Percentiles rank a stretch among this genome's conserved stretches.
phyloP scores from a whole-genome alignment of 352 stramenopile genomes.

The Halophytophthora batemanensis region DNA sequence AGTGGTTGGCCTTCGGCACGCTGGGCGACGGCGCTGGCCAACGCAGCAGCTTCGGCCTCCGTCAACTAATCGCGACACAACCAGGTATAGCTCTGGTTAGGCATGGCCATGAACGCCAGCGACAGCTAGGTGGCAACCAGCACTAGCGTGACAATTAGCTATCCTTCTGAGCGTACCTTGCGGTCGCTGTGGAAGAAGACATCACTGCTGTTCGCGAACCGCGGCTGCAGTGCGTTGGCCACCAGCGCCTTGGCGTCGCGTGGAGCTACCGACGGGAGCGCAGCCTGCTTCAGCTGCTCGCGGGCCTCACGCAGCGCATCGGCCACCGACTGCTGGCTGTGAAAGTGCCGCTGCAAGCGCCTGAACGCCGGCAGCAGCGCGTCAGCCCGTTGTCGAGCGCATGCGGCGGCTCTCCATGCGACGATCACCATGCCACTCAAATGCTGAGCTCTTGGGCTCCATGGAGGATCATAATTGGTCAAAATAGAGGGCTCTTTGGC shows the following conservation, averaged over 20 bases:
- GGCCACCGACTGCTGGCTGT: conserved; percentile 13
- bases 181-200: conserved; percentile 57
- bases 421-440: no score
- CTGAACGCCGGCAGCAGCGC: no score
- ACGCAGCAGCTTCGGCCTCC: conserved; percentile 20
- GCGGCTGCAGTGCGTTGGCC: conserved; percentile 41
- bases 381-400: no score
- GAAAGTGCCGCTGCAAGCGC: conserved; percentile 5
- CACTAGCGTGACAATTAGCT: no score
- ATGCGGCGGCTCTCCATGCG: no score
- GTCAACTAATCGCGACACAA: conserved; percentile 21
- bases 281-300: conserved; percentile 13
- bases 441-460: no score
- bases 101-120: no score
- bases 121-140: background rate
- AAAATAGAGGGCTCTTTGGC: no score
- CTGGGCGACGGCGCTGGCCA: conserved; percentile 22
- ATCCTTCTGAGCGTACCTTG: conserved; percentile 11
- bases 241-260: conserved; percentile 59
- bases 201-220: conserved; percentile 40
- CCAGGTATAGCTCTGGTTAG: background rate
- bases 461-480: no score
- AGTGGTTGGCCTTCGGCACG: conserved; percentile 53
- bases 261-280: conserved; percentile 1
- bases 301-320: conserved; percentile 23